Base-by-base conservation (phyloP, 305 asterid species). In the Rubia tinctorum region DNA sequence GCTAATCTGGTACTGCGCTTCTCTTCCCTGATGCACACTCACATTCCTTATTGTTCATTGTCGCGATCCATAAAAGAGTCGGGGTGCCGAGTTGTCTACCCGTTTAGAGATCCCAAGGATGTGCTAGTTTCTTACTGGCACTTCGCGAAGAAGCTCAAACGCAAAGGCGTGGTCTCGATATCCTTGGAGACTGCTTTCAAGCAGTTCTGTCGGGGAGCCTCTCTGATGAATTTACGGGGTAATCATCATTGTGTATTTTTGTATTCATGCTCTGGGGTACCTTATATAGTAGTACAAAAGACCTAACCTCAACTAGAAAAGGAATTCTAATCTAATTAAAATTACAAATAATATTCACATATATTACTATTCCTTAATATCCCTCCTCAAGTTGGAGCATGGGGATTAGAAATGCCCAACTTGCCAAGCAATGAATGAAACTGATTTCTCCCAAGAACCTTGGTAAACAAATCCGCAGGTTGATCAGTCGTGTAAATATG, bases 81-180 rank as follows among this genome's bases (percentile, higher is more conserved):
- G 0, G 47, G 37, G 1, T 76, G 80, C 68, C 69, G 64, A 62
- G 34, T 76, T 23, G 80, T 80, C 17, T 76, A 66, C 34, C 22
- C 76, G 7, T 55, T 71, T 6, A 80, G 73, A 3, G 76, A 76
- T 25, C 76, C 78, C 0, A 80, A 76, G n/a, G 78, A 80, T 14
- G 51, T 78, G 20, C 30, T 74, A 7, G 80, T 77, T 1, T 71
- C 84, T 14, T n/a, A 74, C 69, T 81, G 84, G 78, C 75, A 81
- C 30, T 75, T 78, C 68, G 69, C 58, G 7, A 75, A 30, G 53
- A 49, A 5, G 20, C 5, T 14, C n/a, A 49, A 14, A 14, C 55
- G 17, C n/a, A 5, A 49, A 14, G 55, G 7, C 4, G 3, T 8
- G 2, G 3, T 5, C n/a, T 20, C 61, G n/a, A 22, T 34, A 20